These are phyloP conservation scores for Testicularia cyperi DNA, from an alignment of 1,284 basidiomycete genomes.

Conservation along the genomic window DNA sequence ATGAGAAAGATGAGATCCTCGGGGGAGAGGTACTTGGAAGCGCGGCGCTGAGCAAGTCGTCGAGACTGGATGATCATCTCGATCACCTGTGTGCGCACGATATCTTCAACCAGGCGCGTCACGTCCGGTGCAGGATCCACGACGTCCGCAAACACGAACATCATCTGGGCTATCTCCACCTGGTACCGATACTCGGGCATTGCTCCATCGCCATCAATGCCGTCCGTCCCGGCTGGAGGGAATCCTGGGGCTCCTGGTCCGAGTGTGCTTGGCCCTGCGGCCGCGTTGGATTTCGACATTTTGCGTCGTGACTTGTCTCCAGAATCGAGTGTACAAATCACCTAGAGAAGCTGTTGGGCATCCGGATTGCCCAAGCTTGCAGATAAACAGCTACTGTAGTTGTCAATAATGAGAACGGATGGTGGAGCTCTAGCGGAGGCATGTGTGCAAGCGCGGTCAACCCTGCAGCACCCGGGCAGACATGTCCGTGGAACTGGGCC, in stretches of 20 bases:
- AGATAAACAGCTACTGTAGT: no score
- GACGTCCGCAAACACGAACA: slow-evolving; percentile 95
- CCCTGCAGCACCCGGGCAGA: no score
- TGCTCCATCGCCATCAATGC: slow-evolving; percentile 6
- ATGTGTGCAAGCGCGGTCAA: no score
- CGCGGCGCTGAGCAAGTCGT: slow-evolving; percentile 75
- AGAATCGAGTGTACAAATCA: no score
- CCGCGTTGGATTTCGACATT: slow-evolving; percentile 26
- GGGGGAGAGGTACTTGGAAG: slow-evolving; percentile 79
- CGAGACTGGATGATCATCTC: slow-evolving; percentile 91
- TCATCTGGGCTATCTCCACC: slow-evolving; percentile 80
- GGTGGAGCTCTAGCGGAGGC: no score
- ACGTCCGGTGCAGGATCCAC: slow-evolving; percentile 85
- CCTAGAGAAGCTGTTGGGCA: no score
- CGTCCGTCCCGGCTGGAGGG: slow-evolving; percentile 5
- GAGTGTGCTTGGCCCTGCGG: no score
- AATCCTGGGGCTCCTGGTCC: no score
- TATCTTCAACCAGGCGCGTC: slow-evolving; percentile 89
- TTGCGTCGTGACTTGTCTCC: no score
- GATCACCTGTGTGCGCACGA: slow-evolving; percentile 87
- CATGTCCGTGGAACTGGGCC: no score
- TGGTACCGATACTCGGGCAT: slow-evolving; percentile 48
- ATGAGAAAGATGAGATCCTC: slow-evolving; percentile 97
- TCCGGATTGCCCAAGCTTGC: no score
- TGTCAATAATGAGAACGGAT: no score